These are phyloP conservation scores for Conoideocrella luteorostrata DNA, from an alignment of 2,329 filamentous ascomycete species.

Conservation along the genomic window DNA sequence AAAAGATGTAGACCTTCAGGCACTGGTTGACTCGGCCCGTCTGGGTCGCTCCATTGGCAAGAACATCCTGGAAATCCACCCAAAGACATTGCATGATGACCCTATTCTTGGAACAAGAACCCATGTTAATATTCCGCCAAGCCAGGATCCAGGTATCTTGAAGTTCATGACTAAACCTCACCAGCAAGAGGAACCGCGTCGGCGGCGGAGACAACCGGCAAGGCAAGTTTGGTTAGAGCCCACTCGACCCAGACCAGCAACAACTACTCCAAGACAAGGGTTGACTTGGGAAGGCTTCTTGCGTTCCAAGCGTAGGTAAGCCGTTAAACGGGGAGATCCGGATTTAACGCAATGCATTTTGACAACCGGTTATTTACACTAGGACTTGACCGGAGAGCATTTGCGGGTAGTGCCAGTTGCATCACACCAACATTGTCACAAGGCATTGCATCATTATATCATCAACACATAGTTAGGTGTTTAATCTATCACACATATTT, in stretches of 20 bases:
- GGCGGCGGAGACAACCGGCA: constrained; percentile 9
- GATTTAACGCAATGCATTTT: no score
- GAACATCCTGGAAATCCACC: constrained; percentile 33
- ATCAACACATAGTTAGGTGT: no score
- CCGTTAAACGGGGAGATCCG: no score
- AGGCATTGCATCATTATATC: no score
- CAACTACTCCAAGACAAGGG: constrained; percentile 10
- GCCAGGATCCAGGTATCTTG: constrained; percentile 30
- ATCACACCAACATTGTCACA: no score
- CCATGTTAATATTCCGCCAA: constrained; percentile 28
- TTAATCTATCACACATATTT: no score
- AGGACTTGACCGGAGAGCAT: neutral
- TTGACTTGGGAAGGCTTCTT: constrained; percentile 17
- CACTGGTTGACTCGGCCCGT: constrained; percentile 25
- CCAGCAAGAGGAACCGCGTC: constrained; percentile 6
- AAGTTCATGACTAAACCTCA: constrained; percentile 17
- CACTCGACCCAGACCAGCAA: constrained; percentile 10
- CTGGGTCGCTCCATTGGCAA: constrained; percentile 17
- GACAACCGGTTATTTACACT: neutral
- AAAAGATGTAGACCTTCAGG: constrained; percentile 22
- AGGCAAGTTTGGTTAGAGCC: constrained; percentile 16
- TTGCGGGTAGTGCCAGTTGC: no score
- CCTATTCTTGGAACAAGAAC: constrained; percentile 26
- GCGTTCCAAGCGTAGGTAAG: constrained; percentile 19
- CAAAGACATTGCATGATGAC: constrained; percentile 32